Evolutionary conservation across 257 asterid species (phyloP), one percentile per base, ranked within the genome.

Genomic region (Marsdenia floribunda): DNA sequence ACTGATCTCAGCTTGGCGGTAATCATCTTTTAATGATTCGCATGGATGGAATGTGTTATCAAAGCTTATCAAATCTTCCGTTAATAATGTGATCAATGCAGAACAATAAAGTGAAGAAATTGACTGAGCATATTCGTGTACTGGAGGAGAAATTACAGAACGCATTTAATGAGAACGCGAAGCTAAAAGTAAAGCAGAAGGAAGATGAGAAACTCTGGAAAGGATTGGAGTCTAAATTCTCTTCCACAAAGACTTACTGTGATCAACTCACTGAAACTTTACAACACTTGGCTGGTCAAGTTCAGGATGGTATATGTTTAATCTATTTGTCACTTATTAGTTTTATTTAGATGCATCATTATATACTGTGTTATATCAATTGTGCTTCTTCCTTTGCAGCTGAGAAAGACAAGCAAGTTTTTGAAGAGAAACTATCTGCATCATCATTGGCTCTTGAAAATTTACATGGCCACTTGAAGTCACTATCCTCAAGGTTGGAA

Each of bases 171-270:
- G 99, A 95, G 82, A 95, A 95, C 82, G 88, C 94, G 2, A 91
- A 86, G 85, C 86, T 89, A 67, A 90, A 87, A 79, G 97, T 86
- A 77, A 92, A 85, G 87, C 97, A 88, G 82, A 92, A 90, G 83
- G 99, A 95, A 81, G 98, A 95, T 75, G 94, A 88, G 83, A 92
- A 90, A 85, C 93, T 90, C n/a, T 92, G 99, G 98, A 86, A 71
- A 76, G 99, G 97, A 72, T 88, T 95, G 70, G 97, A 92, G 72
- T 93, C 96, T 22, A 95, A 95, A 82, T 87, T 95, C 82, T 83
- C 86, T 76, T 90, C 90, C 46, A 88, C 96, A 40, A 92, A 89
- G 86, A 82, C 90, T 68, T 72, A 84, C 78, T 95, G 98, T 72
- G 91, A 88, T 86, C 92, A 90, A 83, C 90, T 95, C 71, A 83